Conservation (phyloP, 495 filamentous ascomycete genomes). For the Penicillium fimorum region DNA sequence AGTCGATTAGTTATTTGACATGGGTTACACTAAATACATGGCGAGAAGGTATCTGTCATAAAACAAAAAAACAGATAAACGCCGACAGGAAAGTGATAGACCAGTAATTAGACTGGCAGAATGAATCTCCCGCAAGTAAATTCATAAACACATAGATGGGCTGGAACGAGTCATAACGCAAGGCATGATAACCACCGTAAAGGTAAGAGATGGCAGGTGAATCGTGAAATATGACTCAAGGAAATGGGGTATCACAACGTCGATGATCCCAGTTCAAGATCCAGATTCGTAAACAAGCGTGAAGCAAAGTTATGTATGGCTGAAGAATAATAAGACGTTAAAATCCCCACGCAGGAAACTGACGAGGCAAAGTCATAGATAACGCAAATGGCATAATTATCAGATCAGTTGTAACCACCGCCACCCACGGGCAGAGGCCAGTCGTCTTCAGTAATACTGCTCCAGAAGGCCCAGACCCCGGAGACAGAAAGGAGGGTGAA, state of each 20-base stretch:
- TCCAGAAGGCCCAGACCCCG: conserved; percentile 93
- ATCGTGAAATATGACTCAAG: conserved; percentile 33
- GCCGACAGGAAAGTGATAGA: conserved; percentile 10
- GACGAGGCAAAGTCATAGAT: conserved; percentile 7
- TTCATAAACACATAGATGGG: not conserved
- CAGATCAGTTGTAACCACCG: conserved; percentile 45
- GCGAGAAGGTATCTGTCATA: conserved; percentile 43
- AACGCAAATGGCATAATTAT: conserved; percentile 5
- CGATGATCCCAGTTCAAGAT: conserved; percentile 22
- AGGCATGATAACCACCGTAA: conserved; percentile 12
- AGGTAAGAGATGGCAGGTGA: conserved; percentile 18
- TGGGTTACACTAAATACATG: conserved; percentile 37
- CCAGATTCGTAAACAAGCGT: conserved; percentile 18
- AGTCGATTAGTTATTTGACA: conserved; percentile 25
- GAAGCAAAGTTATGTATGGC: conserved; percentile 21
- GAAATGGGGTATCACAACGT: conserved; percentile 34
- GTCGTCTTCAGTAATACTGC: conserved; percentile 98
- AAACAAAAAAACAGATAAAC: conserved; percentile 12
- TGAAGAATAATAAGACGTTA: conserved; percentile 14
- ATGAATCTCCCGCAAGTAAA: conserved; percentile 7
- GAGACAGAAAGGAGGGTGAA: conserved; percentile 84
- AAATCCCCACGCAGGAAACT: conserved; percentile 14
- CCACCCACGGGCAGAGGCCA: conserved; percentile 73
- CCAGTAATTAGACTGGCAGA: conserved; percentile 10
- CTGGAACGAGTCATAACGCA: conserved; percentile 16